These are phyloP conservation scores for Sordariomycetes sp. DNA, from an alignment of 2,329 filamentous ascomycete species.

Conservation along the genomic window DNA sequence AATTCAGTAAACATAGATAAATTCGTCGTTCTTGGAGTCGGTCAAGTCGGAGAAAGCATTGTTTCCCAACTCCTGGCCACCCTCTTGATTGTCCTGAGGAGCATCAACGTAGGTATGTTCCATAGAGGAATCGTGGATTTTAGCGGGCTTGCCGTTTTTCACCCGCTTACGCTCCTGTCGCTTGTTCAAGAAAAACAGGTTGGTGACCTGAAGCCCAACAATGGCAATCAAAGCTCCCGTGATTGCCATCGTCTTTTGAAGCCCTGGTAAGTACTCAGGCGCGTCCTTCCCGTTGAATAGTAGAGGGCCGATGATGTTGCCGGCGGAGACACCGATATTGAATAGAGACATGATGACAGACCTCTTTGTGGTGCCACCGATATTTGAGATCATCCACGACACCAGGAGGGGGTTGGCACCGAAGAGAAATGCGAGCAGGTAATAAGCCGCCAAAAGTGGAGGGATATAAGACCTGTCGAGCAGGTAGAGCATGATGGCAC, in stretches of 20 bases:
- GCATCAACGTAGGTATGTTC: constrained; percentile 31
- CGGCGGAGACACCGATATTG: constrained; percentile 51
- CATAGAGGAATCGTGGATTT: constrained; percentile 54
- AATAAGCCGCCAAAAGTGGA: constrained; percentile 50
- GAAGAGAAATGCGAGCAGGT: constrained; percentile 57
- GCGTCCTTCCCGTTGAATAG: constrained; percentile 50
- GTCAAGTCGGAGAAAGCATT: constrained; percentile 51
- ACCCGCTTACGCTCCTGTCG: constrained; percentile 45
- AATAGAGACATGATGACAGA: constrained; percentile 55
- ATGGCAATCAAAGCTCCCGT: constrained; percentile 43
- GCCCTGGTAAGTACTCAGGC: constrained; percentile 47
- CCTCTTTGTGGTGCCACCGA: constrained; percentile 59
- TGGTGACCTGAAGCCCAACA: constrained; percentile 42
- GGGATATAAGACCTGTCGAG: constrained; percentile 29
- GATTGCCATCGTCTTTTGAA: constrained; percentile 45
- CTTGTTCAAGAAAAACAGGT: constrained; percentile 48
- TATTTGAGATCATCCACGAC: constrained; percentile 62
- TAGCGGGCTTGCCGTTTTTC: constrained; percentile 48
- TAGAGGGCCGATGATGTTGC: constrained; percentile 59
- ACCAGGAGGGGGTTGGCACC: constrained; percentile 58
- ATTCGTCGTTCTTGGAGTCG: constrained; percentile 59
- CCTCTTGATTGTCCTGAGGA: constrained; percentile 7
- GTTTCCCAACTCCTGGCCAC: constrained; percentile 26
- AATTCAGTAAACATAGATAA: constrained; percentile 57
- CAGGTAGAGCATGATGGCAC: constrained; percentile 47